Percentiles rank a stretch among this genome's conserved stretches.
Conservation (phyloP, 768 basidiomycete species). For the Suillus paluster region DNA sequence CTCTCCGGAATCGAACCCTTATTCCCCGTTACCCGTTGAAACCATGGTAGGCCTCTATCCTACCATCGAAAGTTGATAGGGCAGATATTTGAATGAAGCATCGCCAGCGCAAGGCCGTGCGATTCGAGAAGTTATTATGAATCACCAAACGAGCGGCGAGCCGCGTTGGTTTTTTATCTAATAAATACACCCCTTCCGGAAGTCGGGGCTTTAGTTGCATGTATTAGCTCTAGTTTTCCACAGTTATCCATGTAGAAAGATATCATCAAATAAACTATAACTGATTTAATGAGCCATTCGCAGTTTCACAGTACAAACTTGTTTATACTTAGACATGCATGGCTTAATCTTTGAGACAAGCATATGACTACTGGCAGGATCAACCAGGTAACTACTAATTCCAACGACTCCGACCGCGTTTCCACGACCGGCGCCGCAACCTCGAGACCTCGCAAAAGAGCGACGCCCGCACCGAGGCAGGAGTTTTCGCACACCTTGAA, state of each 20-base stretch:
- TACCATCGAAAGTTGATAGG: conserved; percentile 81
- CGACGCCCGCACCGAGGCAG: too few species aligned
- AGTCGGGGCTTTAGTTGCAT: conserved; percentile 73
- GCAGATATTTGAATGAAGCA: conserved; percentile 63
- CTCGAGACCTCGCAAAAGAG: too few species aligned
- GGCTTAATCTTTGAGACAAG: conserved; percentile 86
- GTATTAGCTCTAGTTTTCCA: conserved; percentile 81
- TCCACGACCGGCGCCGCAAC: too few species aligned
- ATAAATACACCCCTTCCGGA: conserved; percentile 74
- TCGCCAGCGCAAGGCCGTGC: conserved; percentile 73
- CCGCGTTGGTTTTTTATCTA: conserved; percentile 76
- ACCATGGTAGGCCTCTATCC: conserved; percentile 78
- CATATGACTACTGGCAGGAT: conserved; percentile 87
- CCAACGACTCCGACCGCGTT: too few species aligned
- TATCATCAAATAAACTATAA: conserved; percentile 83
- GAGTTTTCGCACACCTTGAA: conserved; percentile 24
- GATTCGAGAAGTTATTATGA: conserved; percentile 79
- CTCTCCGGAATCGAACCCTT: conserved; percentile 50
- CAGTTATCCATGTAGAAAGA: conserved; percentile 79
- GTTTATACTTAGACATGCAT: conserved; percentile 83
- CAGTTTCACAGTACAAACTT: conserved; percentile 77
- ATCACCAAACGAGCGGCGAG: conserved; percentile 69
- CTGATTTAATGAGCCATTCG: conserved; percentile 85
- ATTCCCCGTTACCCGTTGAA: conserved; percentile 80
- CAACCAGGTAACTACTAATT: conserved; percentile 74